Evolutionary conservation across 129 eudicot genomes (phyloP).

Genomic region (sunflower (Helianthus annuus)): HanXRQr2.0-SUNRISE NC_035435.2:37220544-37221043

Average conservation of each 20-base stretch:
- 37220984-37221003: background rate
- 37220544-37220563: too few species aligned
- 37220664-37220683: background rate
- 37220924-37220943: constrained; percentile 29
- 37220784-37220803: background rate
- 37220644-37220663: constrained; percentile 8
- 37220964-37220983: constrained; percentile 20
- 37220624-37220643: constrained; percentile 20
- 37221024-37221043: too few species aligned
- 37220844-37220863: constrained; percentile 5
- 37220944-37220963: constrained; percentile 11
- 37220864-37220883: too few species aligned
- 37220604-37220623: constrained; percentile 1
- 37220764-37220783: constrained; percentile 9
- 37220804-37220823: constrained; percentile 7
- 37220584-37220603: constrained; percentile 10
- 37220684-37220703: background rate
- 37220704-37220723: constrained; percentile 15
- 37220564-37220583: constrained; percentile 7
- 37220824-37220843: constrained; percentile 15
- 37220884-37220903: too few species aligned
- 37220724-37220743: constrained; percentile 9
- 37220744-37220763: background rate
- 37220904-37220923: too few species aligned
- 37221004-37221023: background rate